Base-by-base conservation (phyloP, 192 early-diverging fungal genomes). In the Phycomyces nitens region DNA sequence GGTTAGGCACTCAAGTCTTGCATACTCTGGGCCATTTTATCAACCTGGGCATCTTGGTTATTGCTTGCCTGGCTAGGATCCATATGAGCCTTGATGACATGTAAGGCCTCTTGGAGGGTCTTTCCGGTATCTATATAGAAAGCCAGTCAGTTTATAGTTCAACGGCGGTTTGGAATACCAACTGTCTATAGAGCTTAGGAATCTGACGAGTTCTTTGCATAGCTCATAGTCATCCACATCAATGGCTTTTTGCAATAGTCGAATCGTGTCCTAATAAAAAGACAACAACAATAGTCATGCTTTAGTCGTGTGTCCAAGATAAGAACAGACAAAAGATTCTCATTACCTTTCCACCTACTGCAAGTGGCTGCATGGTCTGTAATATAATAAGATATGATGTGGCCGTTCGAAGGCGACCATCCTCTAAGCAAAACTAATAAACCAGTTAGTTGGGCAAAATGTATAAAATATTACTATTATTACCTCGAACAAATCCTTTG, bases 381-480 rank as follows among this genome's bases (percentile, higher is more conserved):
- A 97, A 71, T 51, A 98, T 89, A 44, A 98, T 88, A 14, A 99
- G 70, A 75, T 92, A 94, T 24, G 94, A 94, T 0, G 94, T 94
- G 0, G 97, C 97, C 5, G 94, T 95, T 47, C 84, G 74, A 20
- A 98, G 73, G 7, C 80, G 73, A 11, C 83, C 84, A 49, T 75
- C 70, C 7, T 75, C 82, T 68, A 99, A 67, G 54, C 91, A 96
- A 62, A 77, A 70, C 82, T 91, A 72, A 12, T 38, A 23, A 47
- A 52, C 41, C 11, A 55, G 21, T 64, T 26, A 42, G 42, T 15
- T 18, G 26, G 59, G 24, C 43, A 27, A 47, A 56, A 72, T 20
- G 15, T 2, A 41, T 40, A 61, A 27, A 49, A 56, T 34, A 14
- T 56, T 52, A 55, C 18, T 60, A 15, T 51, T 22, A 41, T 52